A percentile compares a stretch with the other conserved stretches of the same genome.
Conservation (phyloP, 257 asterid species). For the Leonotis leonurus region DNA sequence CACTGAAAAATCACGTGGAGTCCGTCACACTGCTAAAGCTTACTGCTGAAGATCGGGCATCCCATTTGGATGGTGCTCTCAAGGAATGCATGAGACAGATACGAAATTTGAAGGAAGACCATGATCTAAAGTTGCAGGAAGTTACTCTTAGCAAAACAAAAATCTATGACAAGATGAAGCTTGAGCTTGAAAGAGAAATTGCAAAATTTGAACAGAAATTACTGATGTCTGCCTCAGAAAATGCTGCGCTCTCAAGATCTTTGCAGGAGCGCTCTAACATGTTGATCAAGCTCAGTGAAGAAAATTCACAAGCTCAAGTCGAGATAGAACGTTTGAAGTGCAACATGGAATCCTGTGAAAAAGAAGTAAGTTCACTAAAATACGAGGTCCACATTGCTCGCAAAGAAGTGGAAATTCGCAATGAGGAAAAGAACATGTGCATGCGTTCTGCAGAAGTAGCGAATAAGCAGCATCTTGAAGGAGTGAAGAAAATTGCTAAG, state of each 20-base stretch:
- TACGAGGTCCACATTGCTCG: slow-evolving; percentile 75
- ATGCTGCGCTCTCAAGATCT: slow-evolving; percentile 74
- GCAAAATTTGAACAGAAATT: slow-evolving; percentile 69
- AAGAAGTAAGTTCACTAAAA: slow-evolving; percentile 70
- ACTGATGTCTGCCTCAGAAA: slow-evolving; percentile 65
- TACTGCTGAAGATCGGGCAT: slow-evolving; percentile 94
- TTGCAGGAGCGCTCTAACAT: slow-evolving; percentile 84
- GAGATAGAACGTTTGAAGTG: slow-evolving; percentile 56
- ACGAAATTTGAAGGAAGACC: slow-evolving; percentile 83
- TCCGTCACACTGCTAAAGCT: slow-evolving; percentile 88
- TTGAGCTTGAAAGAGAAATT: slow-evolving; percentile 64
- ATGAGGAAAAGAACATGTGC: slow-evolving; percentile 89
- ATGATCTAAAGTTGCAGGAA: slow-evolving; percentile 60
- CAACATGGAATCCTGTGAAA: slow-evolving; percentile 62
- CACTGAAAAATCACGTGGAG: slow-evolving; percentile 76
- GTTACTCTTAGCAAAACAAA: slow-evolving; percentile 56
- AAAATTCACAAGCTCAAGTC: slow-evolving; percentile 73
- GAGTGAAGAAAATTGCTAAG: slow-evolving; percentile 82
- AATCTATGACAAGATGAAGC: slow-evolving; percentile 72
- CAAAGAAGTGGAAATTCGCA: slow-evolving; percentile 86
- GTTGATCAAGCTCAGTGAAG: slow-evolving; percentile 67
- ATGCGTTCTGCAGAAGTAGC: slow-evolving; percentile 81
- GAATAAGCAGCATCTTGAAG: slow-evolving; percentile 87
- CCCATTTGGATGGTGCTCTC: slow-evolving; percentile 86
- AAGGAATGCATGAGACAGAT: slow-evolving; percentile 94